Evolutionary conservation across 805 yeast genomes (phyloP), one percentile per base, ranked within the genome.

Genomic region (Candida montana): DNA sequence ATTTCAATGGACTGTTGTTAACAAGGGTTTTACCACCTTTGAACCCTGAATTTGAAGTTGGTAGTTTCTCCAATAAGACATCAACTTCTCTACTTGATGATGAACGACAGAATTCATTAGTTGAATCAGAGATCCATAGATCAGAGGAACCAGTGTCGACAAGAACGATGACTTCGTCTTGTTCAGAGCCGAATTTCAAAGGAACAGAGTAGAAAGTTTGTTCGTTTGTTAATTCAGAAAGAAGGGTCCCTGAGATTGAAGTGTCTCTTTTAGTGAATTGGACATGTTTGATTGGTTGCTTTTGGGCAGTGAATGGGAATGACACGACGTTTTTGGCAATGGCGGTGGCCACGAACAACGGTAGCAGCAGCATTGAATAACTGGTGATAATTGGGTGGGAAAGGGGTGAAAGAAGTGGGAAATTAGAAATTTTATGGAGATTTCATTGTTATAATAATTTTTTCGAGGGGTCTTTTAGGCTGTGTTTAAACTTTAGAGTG

Each of bases 101-200:
- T 16, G 27, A 17, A 18, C 42, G 10, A 43, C 68, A 64, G 37
- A 49, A 62, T 2, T 62, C 55, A 40, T 64, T 64, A 1, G 35
- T 30, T 3, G 45, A 30, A 55, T 57, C 42, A 11, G 45, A 45
- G 33, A 63, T 58, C 68, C 68, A 63, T 19, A 63, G 51, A 36
- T 63, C 68, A 2, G 65, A 53, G 3, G 65, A 60, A 0, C 66
- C 68, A 1, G 66, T 63, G 36, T 63, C 68, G 4, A 63, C 35
- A 37, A 61, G 40, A 7, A 60, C 64, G n/a, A 43, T 45, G 7
- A 63, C 50, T 16, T 50, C 40, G 19, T 55, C 55, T 13, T 36
- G 39, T 10, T 39, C 19, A 12, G 50, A 44, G 3, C 46, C 51
- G 15, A 52, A 15, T 17, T 41, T 35, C 18, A 51, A 20, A 16